Evolutionary conservation across 768 basidiomycete genomes (phyloP).

Genomic region (Butyriboletus loyo): DNA sequence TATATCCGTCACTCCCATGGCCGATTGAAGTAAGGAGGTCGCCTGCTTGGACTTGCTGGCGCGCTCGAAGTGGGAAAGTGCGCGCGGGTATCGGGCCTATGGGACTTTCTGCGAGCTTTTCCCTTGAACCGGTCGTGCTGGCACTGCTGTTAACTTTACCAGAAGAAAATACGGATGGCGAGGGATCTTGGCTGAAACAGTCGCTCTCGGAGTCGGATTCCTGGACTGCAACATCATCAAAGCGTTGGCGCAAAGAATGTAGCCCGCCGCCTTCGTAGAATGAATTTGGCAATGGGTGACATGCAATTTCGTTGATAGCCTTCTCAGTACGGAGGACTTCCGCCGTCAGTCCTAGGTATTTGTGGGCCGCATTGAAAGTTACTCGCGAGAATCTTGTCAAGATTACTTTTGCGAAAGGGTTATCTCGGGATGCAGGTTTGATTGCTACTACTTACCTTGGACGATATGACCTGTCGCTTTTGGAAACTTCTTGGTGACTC

Average conservation of each 20-base stretch:
- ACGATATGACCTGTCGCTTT: constrained; percentile 97
- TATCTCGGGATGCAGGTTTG: constrained; percentile 8
- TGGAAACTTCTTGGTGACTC: constrained; percentile 93
- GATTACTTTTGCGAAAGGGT: constrained; percentile 58
- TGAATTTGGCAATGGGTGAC: constrained; percentile 84
- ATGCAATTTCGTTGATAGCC: constrained; percentile 95
- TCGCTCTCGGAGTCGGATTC: constrained; percentile 52
- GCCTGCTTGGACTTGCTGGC: constrained; percentile 69
- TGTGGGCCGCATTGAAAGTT: constrained; percentile 96
- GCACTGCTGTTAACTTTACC: constrained; percentile 16
- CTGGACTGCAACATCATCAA: constrained; percentile 54
- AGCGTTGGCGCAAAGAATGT: constrained; percentile 85
- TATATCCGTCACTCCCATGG: constrained; percentile 44
- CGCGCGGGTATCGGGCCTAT: constrained; percentile 12
- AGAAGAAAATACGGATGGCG: constrained; percentile 19
- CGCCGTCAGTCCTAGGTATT: constrained; percentile 90
- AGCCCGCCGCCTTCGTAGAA: constrained; percentile 95
- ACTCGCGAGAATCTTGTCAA: constrained; percentile 95
- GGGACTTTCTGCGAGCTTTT: constrained; percentile 26
- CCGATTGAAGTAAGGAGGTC: constrained; percentile 66
- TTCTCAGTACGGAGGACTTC: constrained; percentile 97
- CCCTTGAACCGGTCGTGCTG: constrained; percentile 19
- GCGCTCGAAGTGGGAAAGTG: constrained; percentile 29
- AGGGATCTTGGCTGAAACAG: constrained; percentile 44
- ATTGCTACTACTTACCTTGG: constrained; percentile 54